phyloP scores from a whole-genome alignment of 2,329 filamentous ascomycete species.

The Hortaea werneckii region DNA sequence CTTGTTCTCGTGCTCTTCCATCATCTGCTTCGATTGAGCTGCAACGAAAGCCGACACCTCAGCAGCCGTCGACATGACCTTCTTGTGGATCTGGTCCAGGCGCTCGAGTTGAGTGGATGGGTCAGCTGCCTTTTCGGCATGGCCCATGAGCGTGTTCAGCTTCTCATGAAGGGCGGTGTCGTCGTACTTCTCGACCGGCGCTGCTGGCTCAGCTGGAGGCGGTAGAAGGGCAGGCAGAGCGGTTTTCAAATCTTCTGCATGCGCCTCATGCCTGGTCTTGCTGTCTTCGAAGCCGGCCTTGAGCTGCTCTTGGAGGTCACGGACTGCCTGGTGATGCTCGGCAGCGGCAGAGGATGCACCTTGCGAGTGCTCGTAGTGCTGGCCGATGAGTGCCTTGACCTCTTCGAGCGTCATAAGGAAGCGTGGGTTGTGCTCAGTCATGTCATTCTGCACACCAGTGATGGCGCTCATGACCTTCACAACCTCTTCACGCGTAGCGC shows the following conservation, averaged over 20 bases:
- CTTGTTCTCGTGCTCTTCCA: constrained; percentile 67
- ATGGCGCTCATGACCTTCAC: constrained; percentile 63
- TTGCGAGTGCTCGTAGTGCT: constrained; percentile 85
- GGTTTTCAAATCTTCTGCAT: constrained; percentile 33
- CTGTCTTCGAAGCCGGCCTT: constrained; percentile 34
- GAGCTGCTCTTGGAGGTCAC: constrained; percentile 34
- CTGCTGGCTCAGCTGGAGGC: constrained; percentile 27
- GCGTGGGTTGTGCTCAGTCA: constrained; percentile 77
- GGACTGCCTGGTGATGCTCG: constrained; percentile 32
- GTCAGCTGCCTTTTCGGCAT: constrained; percentile 56
- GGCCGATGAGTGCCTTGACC: constrained; percentile 68
- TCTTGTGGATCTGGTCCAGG: constrained; percentile 78
- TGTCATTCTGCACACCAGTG: constrained; percentile 64
- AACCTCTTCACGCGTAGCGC: constrained; percentile 71
- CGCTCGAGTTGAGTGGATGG: constrained; percentile 67
- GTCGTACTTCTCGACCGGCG: constrained; percentile 53
- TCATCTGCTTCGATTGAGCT: constrained; percentile 62
- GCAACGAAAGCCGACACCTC: constrained; percentile 77
- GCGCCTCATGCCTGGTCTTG: constrained; percentile 29
- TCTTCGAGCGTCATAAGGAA: constrained; percentile 79
- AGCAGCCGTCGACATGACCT: constrained; percentile 72
- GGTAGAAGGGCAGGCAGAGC: constrained; percentile 36
- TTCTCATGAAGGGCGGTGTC: constrained; percentile 38
- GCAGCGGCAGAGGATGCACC: constrained; percentile 31
- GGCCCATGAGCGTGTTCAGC: constrained; percentile 47